Evolutionary conservation across 2,329 filamentous ascomycete genomes (phyloP).

Genomic region (Cercospora sp.): DNA sequence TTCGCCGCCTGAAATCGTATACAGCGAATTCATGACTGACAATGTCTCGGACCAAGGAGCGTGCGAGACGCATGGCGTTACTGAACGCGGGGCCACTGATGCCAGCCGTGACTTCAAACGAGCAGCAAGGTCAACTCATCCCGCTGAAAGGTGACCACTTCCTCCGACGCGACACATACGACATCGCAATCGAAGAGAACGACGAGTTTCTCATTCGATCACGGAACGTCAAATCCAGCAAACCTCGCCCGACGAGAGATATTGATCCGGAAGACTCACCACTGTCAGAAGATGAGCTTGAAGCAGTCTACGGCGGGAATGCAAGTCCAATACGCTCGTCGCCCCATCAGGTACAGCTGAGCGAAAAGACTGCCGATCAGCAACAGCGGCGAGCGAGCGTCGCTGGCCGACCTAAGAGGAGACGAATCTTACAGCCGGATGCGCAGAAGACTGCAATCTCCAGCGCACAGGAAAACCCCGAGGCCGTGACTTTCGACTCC

Average conservation of each 20-base stretch:
- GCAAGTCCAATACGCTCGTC: conserved; percentile 20
- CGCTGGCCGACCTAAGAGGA: background rate
- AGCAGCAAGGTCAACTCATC: conserved; percentile 22
- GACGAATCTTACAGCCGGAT: background rate
- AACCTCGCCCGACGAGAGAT: background rate
- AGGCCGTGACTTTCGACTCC: background rate
- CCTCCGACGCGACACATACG: conserved; percentile 20
- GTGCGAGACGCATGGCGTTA: background rate
- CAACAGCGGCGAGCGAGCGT: background rate
- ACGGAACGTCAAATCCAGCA: background rate
- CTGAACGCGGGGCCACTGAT: background rate
- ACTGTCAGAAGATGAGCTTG: conserved; percentile 34
- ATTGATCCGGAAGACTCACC: conserved; percentile 34
- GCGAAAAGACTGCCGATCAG: background rate
- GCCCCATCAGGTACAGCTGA: background rate
- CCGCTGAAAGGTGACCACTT: conserved; percentile 27
- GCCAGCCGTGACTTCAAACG: conserved; percentile 28
- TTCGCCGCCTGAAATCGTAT: background rate
- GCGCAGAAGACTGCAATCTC: background rate
- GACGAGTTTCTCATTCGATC: background rate
- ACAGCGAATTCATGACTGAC: background rate
- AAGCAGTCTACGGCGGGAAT: conserved; percentile 22
- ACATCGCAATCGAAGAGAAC: conserved; percentile 21
- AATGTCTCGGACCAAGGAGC: conserved; percentile 7
- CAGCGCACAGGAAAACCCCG: background rate